Conservation (phyloP, 148 eudicot genomes). For the Rhododendron vialii region DNA sequence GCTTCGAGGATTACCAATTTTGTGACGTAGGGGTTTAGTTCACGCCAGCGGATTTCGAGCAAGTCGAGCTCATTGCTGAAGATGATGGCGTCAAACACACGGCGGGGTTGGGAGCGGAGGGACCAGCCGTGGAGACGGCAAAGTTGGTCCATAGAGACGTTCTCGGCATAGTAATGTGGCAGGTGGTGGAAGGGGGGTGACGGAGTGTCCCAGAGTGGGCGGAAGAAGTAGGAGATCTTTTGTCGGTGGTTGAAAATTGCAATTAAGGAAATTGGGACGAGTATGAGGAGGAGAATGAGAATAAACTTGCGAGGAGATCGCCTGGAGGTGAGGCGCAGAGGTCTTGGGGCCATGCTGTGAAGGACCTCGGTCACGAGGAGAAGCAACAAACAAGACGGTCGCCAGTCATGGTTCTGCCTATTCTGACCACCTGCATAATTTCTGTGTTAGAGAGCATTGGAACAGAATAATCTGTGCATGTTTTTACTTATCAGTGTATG, state of each 20-base stretch:
- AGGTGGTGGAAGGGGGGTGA: slow-evolving; percentile 52
- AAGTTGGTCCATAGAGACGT: slow-evolving; percentile 63
- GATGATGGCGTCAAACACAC: slow-evolving; percentile 70
- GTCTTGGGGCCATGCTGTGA: slow-evolving; percentile 51
- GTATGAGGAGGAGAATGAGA: slow-evolving; percentile 37
- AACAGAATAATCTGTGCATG: background rate
- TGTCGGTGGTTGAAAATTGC: slow-evolving; percentile 37
- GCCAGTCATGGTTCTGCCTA: slow-evolving; percentile 9
- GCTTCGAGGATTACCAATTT: slow-evolving; percentile 78
- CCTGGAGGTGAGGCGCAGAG: slow-evolving; percentile 33
- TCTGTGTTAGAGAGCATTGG: background rate
- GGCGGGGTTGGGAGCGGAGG: slow-evolving; percentile 61
- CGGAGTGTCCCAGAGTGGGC: slow-evolving; percentile 87
- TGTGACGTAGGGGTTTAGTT: slow-evolving; percentile 63
- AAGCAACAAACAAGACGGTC: slow-evolving; percentile 12
- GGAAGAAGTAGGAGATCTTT: slow-evolving; percentile 70
- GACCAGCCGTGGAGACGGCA: slow-evolving; percentile 87
- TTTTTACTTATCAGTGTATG: background rate
- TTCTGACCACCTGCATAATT: slow-evolving; percentile 23
- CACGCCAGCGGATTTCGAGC: slow-evolving; percentile 83
- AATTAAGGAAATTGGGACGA: slow-evolving; percentile 40
- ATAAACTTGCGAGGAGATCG: slow-evolving; percentile 34
- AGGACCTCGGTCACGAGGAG: slow-evolving; percentile 14
- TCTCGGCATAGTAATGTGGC: slow-evolving; percentile 85
- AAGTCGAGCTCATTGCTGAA: slow-evolving; percentile 85